A percentile compares a stretch with the other conserved stretches of the same genome.
These are phyloP conservation scores for Kandelia obovata DNA, from an alignment of 345 rosid species.

Conservation along the genomic window DNA sequence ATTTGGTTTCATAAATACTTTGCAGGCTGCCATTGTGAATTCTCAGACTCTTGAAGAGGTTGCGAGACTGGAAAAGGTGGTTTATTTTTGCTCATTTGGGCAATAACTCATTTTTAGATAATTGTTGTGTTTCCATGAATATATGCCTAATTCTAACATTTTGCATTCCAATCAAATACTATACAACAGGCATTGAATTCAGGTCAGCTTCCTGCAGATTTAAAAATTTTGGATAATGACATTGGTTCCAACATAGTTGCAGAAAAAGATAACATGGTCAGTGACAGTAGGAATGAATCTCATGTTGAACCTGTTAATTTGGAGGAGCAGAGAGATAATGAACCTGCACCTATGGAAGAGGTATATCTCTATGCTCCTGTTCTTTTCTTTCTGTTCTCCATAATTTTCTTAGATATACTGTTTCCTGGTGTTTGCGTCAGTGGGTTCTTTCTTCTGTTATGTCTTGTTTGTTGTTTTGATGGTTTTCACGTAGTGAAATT, in stretches of 20 bases:
- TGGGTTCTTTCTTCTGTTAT: background rate
- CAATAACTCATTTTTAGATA: constrained; percentile 1
- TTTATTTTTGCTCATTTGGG: constrained; percentile 7
- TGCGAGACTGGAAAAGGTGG: constrained; percentile 93
- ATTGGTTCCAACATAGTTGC: constrained; percentile 21
- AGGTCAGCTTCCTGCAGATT: constrained; percentile 90
- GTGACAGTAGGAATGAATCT: constrained; percentile 24
- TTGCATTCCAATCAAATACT: constrained; percentile 18
- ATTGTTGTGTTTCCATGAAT: background rate
- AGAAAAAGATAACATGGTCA: constrained; percentile 41
- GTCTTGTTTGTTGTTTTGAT: background rate
- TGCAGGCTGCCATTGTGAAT: constrained; percentile 98
- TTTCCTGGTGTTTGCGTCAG: background rate
- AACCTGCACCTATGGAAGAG: constrained; percentile 70
- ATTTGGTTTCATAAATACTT: constrained; percentile 18
- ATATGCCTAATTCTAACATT: constrained; percentile 23
- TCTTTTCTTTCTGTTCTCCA: background rate
- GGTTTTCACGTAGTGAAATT: background rate
- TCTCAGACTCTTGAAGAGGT: constrained; percentile 99
- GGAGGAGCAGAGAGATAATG: constrained; percentile 42
- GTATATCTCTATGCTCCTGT: constrained; percentile 17
- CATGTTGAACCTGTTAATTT: constrained; percentile 25
- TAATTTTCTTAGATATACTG: background rate
- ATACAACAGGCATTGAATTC: constrained; percentile 72
- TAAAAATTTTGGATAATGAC: constrained; percentile 47